Percentiles rank a stretch among this genome's conserved stretches.
Conservation (phyloP, 1,284 basidiomycete genomes). For the Phlebopus sp. region DNA sequence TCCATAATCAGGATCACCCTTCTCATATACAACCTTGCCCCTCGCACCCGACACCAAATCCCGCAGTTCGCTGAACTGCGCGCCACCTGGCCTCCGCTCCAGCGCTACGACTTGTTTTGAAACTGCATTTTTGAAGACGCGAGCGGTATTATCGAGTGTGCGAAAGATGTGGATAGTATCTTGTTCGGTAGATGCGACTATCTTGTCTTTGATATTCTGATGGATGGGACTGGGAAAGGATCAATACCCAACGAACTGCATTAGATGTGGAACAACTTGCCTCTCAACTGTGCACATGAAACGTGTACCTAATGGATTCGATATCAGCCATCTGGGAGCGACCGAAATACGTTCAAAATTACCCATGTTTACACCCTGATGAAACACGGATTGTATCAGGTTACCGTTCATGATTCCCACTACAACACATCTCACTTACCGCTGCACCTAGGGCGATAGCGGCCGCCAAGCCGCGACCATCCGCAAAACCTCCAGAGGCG, state of each 20-base stretch:
- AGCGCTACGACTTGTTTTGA: conserved; percentile 79
- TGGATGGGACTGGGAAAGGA: conserved; percentile 69
- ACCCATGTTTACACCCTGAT: conserved; percentile 85
- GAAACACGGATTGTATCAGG: background rate
- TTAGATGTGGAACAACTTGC: conserved; percentile 31
- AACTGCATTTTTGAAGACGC: conserved; percentile 87
- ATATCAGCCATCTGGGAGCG: background rate
- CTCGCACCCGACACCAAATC: conserved; percentile 82
- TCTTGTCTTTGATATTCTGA: conserved; percentile 87
- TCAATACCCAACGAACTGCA: conserved; percentile 2
- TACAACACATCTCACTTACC: conserved; percentile 43
- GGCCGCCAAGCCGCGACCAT: conserved; percentile 80
- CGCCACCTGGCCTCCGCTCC: conserved; percentile 78
- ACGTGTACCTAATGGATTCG: conserved; percentile 57
- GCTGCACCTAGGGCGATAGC: conserved; percentile 81
- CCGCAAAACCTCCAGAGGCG: conserved; percentile 85
- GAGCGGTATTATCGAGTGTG: conserved; percentile 81
- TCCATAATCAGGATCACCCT: conserved; percentile 83
- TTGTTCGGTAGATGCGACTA: conserved; percentile 78
- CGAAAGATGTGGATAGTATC: conserved; percentile 92
- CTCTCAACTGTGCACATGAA: conserved; percentile 84
- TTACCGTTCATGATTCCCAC: background rate
- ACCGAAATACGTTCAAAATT: conserved; percentile 16
- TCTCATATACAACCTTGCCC: conserved; percentile 80
- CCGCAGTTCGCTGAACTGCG: conserved; percentile 84